Percentiles rank a stretch among this genome's conserved stretches.
phyloP scores from a whole-genome alignment of 805 yeast genomes.

The Ogataea degrootiae region DNA sequence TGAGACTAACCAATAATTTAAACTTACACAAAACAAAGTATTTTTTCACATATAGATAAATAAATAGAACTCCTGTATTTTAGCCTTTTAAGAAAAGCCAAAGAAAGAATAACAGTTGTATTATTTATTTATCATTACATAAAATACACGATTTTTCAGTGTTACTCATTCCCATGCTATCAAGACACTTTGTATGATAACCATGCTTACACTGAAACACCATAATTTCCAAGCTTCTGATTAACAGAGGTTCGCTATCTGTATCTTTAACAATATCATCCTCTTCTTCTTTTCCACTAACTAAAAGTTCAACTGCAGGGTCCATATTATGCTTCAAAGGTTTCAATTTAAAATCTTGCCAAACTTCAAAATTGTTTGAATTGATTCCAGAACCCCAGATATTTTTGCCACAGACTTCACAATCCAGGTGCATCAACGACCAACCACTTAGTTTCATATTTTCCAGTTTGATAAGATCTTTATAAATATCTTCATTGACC shows the following conservation, averaged over 20 bases:
- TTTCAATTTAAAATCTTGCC: constrained; percentile 43
- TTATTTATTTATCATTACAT: constrained; percentile 27
- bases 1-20: constrained; percentile 39
- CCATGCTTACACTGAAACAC: constrained; percentile 65
- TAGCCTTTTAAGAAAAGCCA: background rate
- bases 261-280: background rate
- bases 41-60: background rate
- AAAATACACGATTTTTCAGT: constrained; percentile 32
- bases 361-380: constrained; percentile 44
- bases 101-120: background rate
- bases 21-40: background rate
- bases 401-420: constrained; percentile 72
- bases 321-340: background rate
- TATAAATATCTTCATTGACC: constrained; percentile 51
- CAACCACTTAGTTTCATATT: constrained; percentile 53
- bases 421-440: constrained; percentile 48
- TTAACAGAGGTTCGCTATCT: background rate
- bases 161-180: constrained; percentile 38
- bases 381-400: constrained; percentile 66
- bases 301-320: background rate
- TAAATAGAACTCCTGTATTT: background rate
- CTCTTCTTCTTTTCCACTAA: constrained; percentile 4
- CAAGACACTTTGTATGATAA: constrained; percentile 56
- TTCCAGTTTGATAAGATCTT: constrained; percentile 40
- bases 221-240: constrained; percentile 32